Evolutionary conservation across 768 basidiomycete species (phyloP).

Genomic region (Guyanaporus albipodus): DNA sequence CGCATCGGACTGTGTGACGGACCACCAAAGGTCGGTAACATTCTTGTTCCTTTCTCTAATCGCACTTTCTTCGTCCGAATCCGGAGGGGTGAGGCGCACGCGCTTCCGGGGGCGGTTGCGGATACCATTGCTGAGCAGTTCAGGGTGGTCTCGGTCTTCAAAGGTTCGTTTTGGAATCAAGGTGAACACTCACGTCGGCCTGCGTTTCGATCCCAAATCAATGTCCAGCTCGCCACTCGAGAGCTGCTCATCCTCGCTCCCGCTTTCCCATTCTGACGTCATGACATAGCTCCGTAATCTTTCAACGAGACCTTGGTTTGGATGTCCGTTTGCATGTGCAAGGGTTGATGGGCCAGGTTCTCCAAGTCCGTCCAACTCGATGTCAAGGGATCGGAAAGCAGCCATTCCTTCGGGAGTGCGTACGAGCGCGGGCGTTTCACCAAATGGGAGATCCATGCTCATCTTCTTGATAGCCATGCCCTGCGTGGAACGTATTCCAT

Average conservation of each 20-base stretch:
- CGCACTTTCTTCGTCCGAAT: conserved; percentile 32
- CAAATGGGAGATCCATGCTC: conserved; percentile 48
- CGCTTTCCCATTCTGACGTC: conserved; percentile 33
- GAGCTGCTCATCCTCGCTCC: conserved; percentile 33
- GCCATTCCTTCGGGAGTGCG: conserved; percentile 77
- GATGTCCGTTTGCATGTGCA: conserved; percentile 30
- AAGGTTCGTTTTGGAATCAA: not conserved
- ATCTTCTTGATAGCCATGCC: conserved; percentile 12
- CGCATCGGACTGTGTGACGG: conserved; percentile 56
- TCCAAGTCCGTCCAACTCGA: conserved; percentile 40
- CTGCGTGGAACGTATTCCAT: conserved; percentile 15
- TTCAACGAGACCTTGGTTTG: conserved; percentile 14
- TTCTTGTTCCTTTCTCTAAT: conserved; percentile 37
- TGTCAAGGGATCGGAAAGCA: conserved; percentile 57
- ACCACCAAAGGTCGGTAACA: conserved; percentile 68
- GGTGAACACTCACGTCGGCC: conserved; percentile 29
- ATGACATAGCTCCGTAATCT: conserved; percentile 19
- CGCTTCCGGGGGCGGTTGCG: conserved; percentile 58
- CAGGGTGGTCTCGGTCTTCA: not conserved
- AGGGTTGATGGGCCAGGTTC: conserved; percentile 34
- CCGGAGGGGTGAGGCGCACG: conserved; percentile 43
- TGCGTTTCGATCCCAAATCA: conserved; percentile 59
- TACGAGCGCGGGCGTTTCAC: conserved; percentile 62
- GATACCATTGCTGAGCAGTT: conserved; percentile 20
- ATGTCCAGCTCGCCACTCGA: conserved; percentile 27